Percentiles rank a stretch among this genome's conserved stretches.
These are phyloP conservation scores for Penicillium olsonii DNA, from an alignment of 2,329 filamentous ascomycete species.

Conservation along the genomic window DNA sequence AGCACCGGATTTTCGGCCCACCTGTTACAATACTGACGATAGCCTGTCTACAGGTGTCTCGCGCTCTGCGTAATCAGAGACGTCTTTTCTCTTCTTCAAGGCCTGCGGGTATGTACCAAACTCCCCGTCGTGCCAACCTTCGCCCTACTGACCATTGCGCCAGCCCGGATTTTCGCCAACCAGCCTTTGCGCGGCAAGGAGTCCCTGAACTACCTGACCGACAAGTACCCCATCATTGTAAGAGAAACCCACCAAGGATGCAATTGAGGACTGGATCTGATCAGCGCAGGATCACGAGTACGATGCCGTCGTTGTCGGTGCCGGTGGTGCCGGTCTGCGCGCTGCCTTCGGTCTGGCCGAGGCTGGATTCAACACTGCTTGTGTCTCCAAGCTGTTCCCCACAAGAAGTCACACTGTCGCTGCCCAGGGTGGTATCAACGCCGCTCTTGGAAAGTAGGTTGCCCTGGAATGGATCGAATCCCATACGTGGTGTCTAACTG, in stretches of 20 bases:
- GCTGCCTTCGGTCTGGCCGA: slow-evolving; percentile 66
- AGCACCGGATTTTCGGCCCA: slow-evolving; percentile 30
- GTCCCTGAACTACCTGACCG: slow-evolving; percentile 80
- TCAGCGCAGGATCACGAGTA: slow-evolving; percentile 83
- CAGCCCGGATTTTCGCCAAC: slow-evolving; percentile 83
- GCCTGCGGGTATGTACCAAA: slow-evolving; percentile 65
- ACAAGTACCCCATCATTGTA: slow-evolving; percentile 93
- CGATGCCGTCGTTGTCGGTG: slow-evolving; percentile 84
- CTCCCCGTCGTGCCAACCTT: slow-evolving; percentile 17
- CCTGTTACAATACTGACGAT: slow-evolving; percentile 26
- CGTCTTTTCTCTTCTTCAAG: slow-evolving; percentile 86
- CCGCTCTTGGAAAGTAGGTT: slow-evolving; percentile 46
- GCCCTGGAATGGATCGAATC: neutral
- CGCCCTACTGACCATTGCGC: slow-evolving; percentile 28
- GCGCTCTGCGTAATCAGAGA: slow-evolving; percentile 63
- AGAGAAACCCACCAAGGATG: slow-evolving; percentile 40
- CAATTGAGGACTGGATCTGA: slow-evolving; percentile 17
- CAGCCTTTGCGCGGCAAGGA: slow-evolving; percentile 89
- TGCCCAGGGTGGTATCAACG: slow-evolving; percentile 65
- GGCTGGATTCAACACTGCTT: slow-evolving; percentile 65
- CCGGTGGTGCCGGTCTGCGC: slow-evolving; percentile 64
- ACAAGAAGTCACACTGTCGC: slow-evolving; percentile 67
- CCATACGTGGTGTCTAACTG: slow-evolving; percentile 17
- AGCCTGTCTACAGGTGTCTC: slow-evolving; percentile 58
- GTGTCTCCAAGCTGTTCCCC: slow-evolving; percentile 65